Evolutionary conservation across 805 yeast species (phyloP).

Genomic region (Torulaspora microellipsoides): DNA sequence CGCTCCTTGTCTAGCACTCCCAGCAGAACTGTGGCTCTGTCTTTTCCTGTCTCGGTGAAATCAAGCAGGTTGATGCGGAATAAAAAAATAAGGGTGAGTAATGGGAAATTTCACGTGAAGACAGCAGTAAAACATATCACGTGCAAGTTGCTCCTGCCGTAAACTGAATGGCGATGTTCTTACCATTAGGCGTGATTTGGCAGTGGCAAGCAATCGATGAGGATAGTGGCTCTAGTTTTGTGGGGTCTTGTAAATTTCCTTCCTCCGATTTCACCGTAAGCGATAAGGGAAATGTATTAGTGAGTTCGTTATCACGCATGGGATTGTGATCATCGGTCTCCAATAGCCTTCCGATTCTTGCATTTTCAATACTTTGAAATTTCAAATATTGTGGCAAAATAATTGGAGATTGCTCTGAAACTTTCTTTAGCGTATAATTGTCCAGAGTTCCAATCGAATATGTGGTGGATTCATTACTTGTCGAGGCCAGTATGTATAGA

Average conservation of each 20-base stretch:
- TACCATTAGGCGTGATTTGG: slow-evolving; percentile 10
- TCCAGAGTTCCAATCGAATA: neutral
- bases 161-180: neutral
- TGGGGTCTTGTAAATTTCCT: too few relatives aligned
- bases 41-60: too few relatives aligned
- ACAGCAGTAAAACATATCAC: neutral
- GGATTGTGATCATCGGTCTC: neutral
- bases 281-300: too few relatives aligned
- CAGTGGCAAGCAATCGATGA: neutral
- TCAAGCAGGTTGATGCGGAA: too few relatives aligned
- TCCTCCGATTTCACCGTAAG: too few relatives aligned
- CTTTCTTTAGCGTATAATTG: neutral
- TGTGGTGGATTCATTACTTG: neutral
- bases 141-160: too few relatives aligned
- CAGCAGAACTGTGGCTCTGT: too few relatives aligned
- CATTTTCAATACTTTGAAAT: neutral
- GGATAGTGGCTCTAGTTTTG: neutral
- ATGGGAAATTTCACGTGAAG: slow-evolving; percentile 6
- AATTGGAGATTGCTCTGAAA: neutral
- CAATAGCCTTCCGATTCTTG: neutral
- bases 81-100: too few relatives aligned
- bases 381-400: neutral
- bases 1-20: too few relatives aligned
- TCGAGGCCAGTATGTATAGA: neutral
- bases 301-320: neutral